A percentile compares a stretch with the other conserved stretches of the same genome.
Evolutionary conservation across 2,329 filamentous ascomycete species (phyloP).

Genomic region (Rhinocladiella mackenziei): DNA sequence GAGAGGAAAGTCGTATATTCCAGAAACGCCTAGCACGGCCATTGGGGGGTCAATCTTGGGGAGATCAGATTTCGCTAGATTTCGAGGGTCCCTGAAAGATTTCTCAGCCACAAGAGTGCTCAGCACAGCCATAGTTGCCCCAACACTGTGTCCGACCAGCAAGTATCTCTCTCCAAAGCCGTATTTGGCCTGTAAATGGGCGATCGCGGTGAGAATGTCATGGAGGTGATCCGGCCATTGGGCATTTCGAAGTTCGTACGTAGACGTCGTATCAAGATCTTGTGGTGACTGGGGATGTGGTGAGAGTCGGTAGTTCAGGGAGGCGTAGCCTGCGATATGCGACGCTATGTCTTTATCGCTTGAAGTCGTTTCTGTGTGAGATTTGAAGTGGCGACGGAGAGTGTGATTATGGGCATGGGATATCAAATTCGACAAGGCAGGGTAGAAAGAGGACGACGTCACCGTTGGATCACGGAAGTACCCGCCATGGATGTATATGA

Average conservation of each 20-base stretch:
- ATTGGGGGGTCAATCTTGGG: constrained; percentile 31
- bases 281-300: constrained; percentile 41
- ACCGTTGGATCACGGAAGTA: constrained; percentile 47
- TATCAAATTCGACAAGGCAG: constrained; percentile 36
- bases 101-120: constrained; percentile 36
- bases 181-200: constrained; percentile 41
- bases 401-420: background rate
- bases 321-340: constrained; percentile 40
- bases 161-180: constrained; percentile 40
- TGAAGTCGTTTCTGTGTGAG: constrained; percentile 3
- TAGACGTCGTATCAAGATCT: constrained; percentile 31
- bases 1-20: constrained; percentile 43
- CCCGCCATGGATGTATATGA: constrained; percentile 46
- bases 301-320: constrained; percentile 47
- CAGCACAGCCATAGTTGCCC: constrained; percentile 46
- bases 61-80: no score
- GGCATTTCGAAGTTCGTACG: constrained; percentile 35
- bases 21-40: constrained; percentile 42
- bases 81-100: no score
- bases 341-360: constrained; percentile 13
- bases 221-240: constrained; percentile 45
- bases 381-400: background rate
- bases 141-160: constrained; percentile 46
- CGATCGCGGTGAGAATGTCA: constrained; percentile 41
- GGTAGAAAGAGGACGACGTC: constrained; percentile 36